Base-by-base conservation (phyloP, 352 stramenopile genomes). In the Phytophthora sojae region DNA sequence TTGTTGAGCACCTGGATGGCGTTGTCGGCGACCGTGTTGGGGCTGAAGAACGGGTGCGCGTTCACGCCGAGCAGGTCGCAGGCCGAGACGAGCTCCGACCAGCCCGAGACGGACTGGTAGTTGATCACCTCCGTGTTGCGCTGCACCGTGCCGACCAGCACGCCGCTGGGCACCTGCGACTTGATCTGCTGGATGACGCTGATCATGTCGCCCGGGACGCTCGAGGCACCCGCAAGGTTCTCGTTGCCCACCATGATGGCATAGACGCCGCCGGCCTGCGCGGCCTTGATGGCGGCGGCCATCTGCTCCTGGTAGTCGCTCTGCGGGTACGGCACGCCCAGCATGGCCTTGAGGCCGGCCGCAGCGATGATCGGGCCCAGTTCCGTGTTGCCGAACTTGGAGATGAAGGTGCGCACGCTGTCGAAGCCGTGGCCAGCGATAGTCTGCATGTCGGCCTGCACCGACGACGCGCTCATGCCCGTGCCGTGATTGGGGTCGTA, bases 171-270 rank as follows among this genome's bases (percentile, higher is more conserved):
- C 25, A 87, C 76, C 50, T 73, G 57, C 0, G 53, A 49, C 73
- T 88, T 87, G 71, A 88, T 76, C 4, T 67, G n/a, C 56, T 72
- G 57, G 59, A 90, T 88, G 29, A 82, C 53, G 17, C 63, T 61
- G 62, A 79, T 72, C 66, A 85, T 80, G 25, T 65, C 71, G 8
- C 52, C 42, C 0, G 77, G 75, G 9, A 83, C 77, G 6, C 52
- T 73, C 29, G 19, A 32, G 30, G 53, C 29, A 2, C 49, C 49
- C 3, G 57, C 73, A 55, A 87, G 56, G 67, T 90, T 88, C 71
- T 90, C 82, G 72, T 90, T 90, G 12, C 82, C 82, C 51, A 88
- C 68, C 53, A 90, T 82, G 53, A 90, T 83, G 67, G 80, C 80
- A 57, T 76, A 72, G 25, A 90, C 79, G 21, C 61, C 72, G 50